These are phyloP conservation scores for Wallacemonas collosoma DNA, from an alignment of 208 protist species.

Conservation along the genomic window DNA sequence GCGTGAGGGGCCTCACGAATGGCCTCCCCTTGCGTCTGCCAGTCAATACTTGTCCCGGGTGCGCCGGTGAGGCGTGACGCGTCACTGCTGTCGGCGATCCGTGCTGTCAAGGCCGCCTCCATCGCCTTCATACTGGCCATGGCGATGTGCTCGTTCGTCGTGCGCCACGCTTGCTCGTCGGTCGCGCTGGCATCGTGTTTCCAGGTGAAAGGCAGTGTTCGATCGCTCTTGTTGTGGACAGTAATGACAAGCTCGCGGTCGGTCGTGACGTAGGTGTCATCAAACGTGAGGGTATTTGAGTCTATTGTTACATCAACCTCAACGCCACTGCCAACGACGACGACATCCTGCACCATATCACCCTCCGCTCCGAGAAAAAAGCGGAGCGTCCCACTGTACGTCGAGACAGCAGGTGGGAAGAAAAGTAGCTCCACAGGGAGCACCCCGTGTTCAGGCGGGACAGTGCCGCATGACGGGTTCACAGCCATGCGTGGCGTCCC, in stretches of 20 bases:
- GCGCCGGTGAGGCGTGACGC: not conserved
- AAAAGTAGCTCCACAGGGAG: conserved; percentile 81
- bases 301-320: conserved; percentile 86
- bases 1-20: conserved; percentile 26
- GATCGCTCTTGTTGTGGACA: conserved; percentile 86
- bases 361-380: conserved; percentile 87
- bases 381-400: conserved; percentile 37
- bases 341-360: conserved; percentile 78
- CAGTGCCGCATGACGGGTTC: conserved; percentile 64
- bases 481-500: conserved; percentile 43
- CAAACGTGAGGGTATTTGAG: conserved; percentile 53
- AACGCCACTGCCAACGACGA: conserved; percentile 48
- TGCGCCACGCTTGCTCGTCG: conserved; percentile 6
- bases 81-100: not conserved
- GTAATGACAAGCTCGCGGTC: conserved; percentile 83
- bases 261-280: conserved; percentile 91
- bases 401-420: conserved; percentile 19
- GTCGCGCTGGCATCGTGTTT: conserved; percentile 34
- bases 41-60: not conserved
- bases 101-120: conserved; percentile 1
- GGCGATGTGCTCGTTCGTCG: not conserved
- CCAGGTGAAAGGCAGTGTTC: conserved; percentile 85
- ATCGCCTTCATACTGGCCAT: not conserved
- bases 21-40: not conserved
- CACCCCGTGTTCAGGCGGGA: conserved; percentile 55